Percentiles rank a stretch among this genome's conserved stretches.
phyloP scores from a whole-genome alignment of 805 yeast genomes.

The Suhomyces kilbournensis region DNA sequence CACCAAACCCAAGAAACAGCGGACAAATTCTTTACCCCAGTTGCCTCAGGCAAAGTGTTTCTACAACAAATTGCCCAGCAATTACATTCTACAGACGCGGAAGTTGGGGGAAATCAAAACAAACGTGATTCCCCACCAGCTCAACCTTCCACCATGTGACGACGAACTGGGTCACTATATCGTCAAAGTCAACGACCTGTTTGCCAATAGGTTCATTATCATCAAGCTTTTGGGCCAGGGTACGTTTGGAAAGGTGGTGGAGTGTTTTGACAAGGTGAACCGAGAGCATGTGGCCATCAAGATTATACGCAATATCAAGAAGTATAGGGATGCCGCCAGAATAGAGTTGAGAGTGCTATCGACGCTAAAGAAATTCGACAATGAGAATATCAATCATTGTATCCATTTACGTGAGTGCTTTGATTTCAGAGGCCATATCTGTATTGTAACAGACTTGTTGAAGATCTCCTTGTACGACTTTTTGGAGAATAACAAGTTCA shows the following conservation, averaged over 20 bases:
- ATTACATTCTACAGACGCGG: conserved; percentile 33
- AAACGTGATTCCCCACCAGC: conserved; percentile 34
- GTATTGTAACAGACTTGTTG: conserved; percentile 85
- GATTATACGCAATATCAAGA: conserved; percentile 86
- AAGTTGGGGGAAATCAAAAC: conserved; percentile 42
- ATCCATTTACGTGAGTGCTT: conserved; percentile 85
- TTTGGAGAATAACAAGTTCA: conserved; percentile 74
- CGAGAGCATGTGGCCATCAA: conserved; percentile 79
- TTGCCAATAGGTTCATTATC: conserved; percentile 76
- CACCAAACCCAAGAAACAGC: conserved; percentile 28
- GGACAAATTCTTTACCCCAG: conserved; percentile 44
- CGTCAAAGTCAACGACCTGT: conserved; percentile 52
- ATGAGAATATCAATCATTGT: conserved; percentile 66
- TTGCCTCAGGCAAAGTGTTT: conserved; percentile 44
- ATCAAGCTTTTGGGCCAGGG: conserved; percentile 80
- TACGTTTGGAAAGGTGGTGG: conserved; percentile 86
- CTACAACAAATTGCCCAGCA: conserved; percentile 37
- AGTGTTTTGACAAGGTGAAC: conserved; percentile 67
- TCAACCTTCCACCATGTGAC: conserved; percentile 43
- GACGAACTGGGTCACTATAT: conserved; percentile 77
- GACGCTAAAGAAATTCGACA: conserved; percentile 70
- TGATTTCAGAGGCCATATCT: conserved; percentile 90
- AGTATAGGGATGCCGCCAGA: conserved; percentile 93
- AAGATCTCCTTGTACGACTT: conserved; percentile 89
- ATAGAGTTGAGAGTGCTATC: conserved; percentile 83